phyloP scores from a whole-genome alignment of 2,329 filamentous ascomycete genomes.

The Ascochyta viciae-villosae region DNA sequence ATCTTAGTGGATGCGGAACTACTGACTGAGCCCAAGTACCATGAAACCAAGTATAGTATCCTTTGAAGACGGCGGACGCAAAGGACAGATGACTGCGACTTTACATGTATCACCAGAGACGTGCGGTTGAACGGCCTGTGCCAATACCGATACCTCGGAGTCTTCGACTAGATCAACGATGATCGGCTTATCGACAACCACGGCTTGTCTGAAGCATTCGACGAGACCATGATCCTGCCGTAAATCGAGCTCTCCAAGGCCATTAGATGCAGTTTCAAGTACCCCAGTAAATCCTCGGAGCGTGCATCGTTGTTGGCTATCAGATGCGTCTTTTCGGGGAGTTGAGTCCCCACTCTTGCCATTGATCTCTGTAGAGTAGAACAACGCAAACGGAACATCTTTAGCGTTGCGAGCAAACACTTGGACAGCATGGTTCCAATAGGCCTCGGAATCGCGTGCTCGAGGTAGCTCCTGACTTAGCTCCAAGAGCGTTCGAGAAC shows the following conservation, averaged over 20 bases:
- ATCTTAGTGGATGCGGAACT: not conserved
- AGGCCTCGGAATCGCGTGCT: slow-evolving; percentile 71
- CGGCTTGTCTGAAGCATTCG: slow-evolving; percentile 42
- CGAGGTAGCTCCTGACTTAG: slow-evolving; percentile 70
- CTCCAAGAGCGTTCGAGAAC: slow-evolving; percentile 23
- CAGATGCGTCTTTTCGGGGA: slow-evolving; percentile 9
- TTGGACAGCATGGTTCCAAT: slow-evolving; percentile 72
- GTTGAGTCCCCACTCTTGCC: slow-evolving; percentile 7
- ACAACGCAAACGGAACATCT: slow-evolving; percentile 35
- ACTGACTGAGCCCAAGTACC: slow-evolving; percentile 44
- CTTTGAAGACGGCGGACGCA: slow-evolving; percentile 43
- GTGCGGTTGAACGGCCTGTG: slow-evolving; percentile 40
- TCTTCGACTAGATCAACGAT: slow-evolving; percentile 39
- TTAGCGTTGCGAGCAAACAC: slow-evolving; percentile 74
- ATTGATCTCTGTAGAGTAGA: slow-evolving; percentile 33
- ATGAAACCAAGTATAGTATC: slow-evolving; percentile 50
- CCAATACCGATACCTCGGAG: slow-evolving; percentile 36
- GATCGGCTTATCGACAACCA: slow-evolving; percentile 31
- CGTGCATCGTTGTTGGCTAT: slow-evolving; percentile 21
- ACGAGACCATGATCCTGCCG: slow-evolving; percentile 22
- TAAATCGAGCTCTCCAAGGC: slow-evolving; percentile 34
- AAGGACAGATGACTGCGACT: slow-evolving; percentile 45
- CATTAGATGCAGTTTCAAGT: slow-evolving; percentile 25
- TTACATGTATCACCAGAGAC: slow-evolving; percentile 46
- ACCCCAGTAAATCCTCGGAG: slow-evolving; percentile 35